These are phyloP conservation scores for Tilletia setariae DNA, from an alignment of 1,284 basidiomycete genomes.

Conservation along the genomic window DNA sequence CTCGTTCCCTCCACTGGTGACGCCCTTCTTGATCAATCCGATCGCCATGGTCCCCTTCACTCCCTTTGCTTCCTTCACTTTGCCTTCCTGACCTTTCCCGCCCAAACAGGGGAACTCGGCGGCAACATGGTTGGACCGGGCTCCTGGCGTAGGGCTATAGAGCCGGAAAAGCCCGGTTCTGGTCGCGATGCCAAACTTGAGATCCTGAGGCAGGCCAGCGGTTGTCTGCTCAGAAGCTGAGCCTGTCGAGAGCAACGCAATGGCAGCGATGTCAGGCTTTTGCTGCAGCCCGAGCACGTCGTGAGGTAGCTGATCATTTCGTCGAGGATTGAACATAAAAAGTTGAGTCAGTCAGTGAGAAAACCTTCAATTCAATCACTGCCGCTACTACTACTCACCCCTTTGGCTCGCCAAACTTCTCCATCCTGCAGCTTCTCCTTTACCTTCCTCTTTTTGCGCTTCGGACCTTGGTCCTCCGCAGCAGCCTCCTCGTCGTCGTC, in stretches of 20 bases:
- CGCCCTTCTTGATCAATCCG: slow-evolving; percentile 21
- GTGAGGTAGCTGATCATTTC: slow-evolving; percentile 30
- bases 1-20: slow-evolving; percentile 25
- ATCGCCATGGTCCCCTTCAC: slow-evolving; percentile 8
- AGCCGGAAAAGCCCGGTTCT: slow-evolving; percentile 36
- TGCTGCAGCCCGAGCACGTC: slow-evolving; percentile 38
- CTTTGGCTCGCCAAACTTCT: slow-evolving; percentile 45
- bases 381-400: slow-evolving; percentile 19
- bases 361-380: too few relatives aligned
- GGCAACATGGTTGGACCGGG: slow-evolving; percentile 28
- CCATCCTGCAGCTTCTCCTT: slow-evolving; percentile 40
- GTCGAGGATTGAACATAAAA: neutral
- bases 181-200: slow-evolving; percentile 30
- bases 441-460: slow-evolving; percentile 38
- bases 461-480: slow-evolving; percentile 28
- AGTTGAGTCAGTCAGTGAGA: too few relatives aligned
- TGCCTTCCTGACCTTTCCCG: neutral
- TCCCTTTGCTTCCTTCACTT: slow-evolving; percentile 1
- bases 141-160: slow-evolving; percentile 24
- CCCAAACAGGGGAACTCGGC: slow-evolving; percentile 1
- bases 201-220: neutral
- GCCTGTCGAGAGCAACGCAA: slow-evolving; percentile 24
- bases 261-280: slow-evolving; percentile 34
- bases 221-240: neutral
- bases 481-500: slow-evolving; percentile 23